Percentiles rank a stretch among this genome's conserved stretches.
These are phyloP conservation scores for Umbelopsis sp. DNA, from an alignment of 192 early-diverging fungal species.

Conservation along the genomic window DNA sequence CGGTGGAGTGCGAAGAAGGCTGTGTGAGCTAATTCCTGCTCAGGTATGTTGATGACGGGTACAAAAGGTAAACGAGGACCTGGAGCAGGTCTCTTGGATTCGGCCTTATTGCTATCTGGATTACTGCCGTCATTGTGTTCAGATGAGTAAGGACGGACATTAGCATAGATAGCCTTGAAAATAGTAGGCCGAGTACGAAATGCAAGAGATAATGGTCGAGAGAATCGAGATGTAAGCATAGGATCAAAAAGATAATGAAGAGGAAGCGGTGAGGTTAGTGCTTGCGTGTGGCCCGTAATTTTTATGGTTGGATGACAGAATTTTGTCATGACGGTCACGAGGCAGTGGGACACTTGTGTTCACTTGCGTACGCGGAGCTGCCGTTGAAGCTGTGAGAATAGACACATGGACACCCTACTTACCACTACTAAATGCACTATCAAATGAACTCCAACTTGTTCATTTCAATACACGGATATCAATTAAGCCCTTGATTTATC, in stretches of 20 bases:
- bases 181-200: neutral
- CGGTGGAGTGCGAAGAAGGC: conserved; percentile 63
- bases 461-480: too few species aligned
- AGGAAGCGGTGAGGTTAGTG: neutral
- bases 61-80: conserved; percentile 25
- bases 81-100: neutral
- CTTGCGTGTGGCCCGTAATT: too few species aligned
- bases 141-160: neutral
- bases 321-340: too few species aligned
- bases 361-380: too few species aligned
- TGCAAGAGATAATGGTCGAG: conserved; percentile 1
- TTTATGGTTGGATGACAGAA: too few species aligned
- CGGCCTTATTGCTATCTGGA: neutral
- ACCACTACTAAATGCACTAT: too few species aligned
- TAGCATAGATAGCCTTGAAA: neutral
- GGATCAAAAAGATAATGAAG: neutral
- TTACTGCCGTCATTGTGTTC: conserved; percentile 11
- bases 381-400: too few species aligned
- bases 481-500: too few species aligned
- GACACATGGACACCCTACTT: too few species aligned
- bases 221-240: conserved; percentile 10
- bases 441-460: too few species aligned
- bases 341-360: too few species aligned
- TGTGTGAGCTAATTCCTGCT: conserved; percentile 53
- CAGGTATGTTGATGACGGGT: conserved; percentile 38